phyloP scores from a whole-genome alignment of 1,284 basidiomycete species.

The Schizophyllum amplum region DNA sequence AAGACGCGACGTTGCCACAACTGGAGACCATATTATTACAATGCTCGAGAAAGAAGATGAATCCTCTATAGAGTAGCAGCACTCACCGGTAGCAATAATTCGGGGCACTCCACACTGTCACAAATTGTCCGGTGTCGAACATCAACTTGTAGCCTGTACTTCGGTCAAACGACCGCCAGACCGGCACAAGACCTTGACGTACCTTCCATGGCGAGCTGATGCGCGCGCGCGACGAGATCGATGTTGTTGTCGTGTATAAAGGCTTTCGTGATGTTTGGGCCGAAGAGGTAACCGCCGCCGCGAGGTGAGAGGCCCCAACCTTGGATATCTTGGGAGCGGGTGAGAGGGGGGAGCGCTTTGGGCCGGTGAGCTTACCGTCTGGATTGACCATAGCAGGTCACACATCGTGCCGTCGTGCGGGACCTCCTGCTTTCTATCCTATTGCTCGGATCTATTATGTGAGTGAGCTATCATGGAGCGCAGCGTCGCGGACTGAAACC shows the following conservation, averaged over 20 bases:
- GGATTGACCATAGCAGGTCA: slow-evolving; percentile 97
- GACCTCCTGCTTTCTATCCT: slow-evolving; percentile 95
- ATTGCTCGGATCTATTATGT: slow-evolving; percentile 79
- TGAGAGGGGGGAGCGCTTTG: slow-evolving; percentile 2
- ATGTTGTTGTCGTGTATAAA: slow-evolving; percentile 92
- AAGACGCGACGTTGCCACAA: slow-evolving; percentile 92
- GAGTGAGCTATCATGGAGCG: not conserved
- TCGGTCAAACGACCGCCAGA: not conserved
- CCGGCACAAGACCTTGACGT: not conserved
- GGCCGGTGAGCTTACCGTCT: slow-evolving; percentile 54
- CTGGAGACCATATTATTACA: slow-evolving; percentile 29
- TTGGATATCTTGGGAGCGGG: slow-evolving; percentile 53
- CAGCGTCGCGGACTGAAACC: no score
- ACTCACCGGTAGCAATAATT: slow-evolving; percentile 99
- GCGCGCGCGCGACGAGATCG: slow-evolving; percentile 93
- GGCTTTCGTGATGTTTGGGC: slow-evolving; percentile 82
- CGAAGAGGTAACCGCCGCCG: slow-evolving; percentile 94
- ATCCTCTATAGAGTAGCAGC: no score
- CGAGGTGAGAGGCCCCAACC: slow-evolving; percentile 97
- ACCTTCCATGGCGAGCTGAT: slow-evolving; percentile 96
- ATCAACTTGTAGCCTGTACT: slow-evolving; percentile 80
- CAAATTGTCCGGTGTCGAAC: slow-evolving; percentile 93
- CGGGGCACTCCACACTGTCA: slow-evolving; percentile 98
- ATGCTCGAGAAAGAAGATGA: slow-evolving; percentile 19
- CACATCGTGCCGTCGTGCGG: slow-evolving; percentile 99